Conservation (phyloP, 139 green algal genomes). For the Edaphochlamys debaryana region DNA sequence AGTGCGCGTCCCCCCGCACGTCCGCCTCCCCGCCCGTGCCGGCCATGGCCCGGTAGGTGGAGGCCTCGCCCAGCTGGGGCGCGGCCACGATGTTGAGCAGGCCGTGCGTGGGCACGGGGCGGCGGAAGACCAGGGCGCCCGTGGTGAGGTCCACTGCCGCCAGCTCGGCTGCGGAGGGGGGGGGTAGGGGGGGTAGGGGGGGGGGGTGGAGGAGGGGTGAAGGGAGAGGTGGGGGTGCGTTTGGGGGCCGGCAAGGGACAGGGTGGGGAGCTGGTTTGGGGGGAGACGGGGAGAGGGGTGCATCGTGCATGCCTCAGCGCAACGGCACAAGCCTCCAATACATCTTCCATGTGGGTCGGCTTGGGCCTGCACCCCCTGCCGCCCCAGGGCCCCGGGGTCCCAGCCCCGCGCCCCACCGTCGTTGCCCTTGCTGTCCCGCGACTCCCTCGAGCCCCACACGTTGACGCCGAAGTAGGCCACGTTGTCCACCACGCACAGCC, state of each 20-base stretch:
- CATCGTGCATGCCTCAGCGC: too few relatives aligned
- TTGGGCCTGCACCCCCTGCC: too few relatives aligned
- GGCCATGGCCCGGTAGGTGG: too few relatives aligned
- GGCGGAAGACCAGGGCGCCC: conserved; percentile 67
- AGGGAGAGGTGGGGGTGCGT: neutral
- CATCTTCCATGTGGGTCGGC: too few relatives aligned
- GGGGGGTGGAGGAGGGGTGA: neutral
- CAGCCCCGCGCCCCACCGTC: conserved; percentile 11
- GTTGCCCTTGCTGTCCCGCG: conserved; percentile 38
- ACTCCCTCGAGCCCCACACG: conserved; percentile 2
- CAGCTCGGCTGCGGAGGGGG: conserved; percentile 65
- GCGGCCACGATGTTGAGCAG: conserved; percentile 82
- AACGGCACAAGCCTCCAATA: too few relatives aligned
- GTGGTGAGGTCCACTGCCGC: conserved; percentile 69
- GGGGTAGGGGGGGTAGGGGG: neutral
- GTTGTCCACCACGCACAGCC: conserved; percentile 76
- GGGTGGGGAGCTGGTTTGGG: too few relatives aligned
- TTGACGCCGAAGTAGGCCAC: conserved; percentile 85
- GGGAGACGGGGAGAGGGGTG: too few relatives aligned
- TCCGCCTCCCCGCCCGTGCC: too few relatives aligned
- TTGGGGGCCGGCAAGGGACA: neutral
- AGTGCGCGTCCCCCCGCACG: neutral
- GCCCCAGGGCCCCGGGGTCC: too few relatives aligned
- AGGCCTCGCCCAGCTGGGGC: conserved; percentile 68
- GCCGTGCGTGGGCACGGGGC: conserved; percentile 69